Percentiles rank a stretch among this genome's conserved stretches.
These are phyloP conservation scores for Sarocladium kiliense DNA, from an alignment of 2,329 filamentous ascomycete species.

Conservation along the genomic window DNA sequence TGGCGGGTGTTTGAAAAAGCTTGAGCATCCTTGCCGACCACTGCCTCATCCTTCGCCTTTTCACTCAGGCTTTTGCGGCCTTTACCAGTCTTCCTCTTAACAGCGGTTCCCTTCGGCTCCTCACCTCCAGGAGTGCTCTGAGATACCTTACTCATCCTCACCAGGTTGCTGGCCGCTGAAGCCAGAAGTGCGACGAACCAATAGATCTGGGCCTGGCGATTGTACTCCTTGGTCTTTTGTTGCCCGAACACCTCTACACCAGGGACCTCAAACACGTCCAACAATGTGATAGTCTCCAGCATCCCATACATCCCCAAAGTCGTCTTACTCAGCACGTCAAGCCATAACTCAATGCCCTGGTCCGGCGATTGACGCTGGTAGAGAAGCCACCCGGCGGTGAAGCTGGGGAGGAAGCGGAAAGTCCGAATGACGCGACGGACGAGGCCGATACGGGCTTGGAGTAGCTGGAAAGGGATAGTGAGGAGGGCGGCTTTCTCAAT, in stretches of 20 bases:
- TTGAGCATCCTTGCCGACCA: constrained; percentile 25
- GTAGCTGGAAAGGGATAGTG: constrained; percentile 25
- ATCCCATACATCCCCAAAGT: constrained; percentile 63
- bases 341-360: constrained; percentile 29
- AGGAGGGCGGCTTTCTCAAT: constrained; percentile 18
- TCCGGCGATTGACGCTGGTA: constrained; percentile 23
- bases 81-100: constrained; percentile 20
- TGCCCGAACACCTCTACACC: constrained; percentile 48
- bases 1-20: constrained; percentile 19
- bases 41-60: constrained; percentile 12
- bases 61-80: constrained; percentile 16
- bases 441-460: constrained; percentile 40
- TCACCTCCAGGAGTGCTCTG: constrained; percentile 20
- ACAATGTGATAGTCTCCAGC: constrained; percentile 59
- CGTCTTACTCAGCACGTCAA: constrained; percentile 52
- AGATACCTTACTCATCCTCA: constrained; percentile 31
- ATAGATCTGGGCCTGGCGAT: constrained; percentile 59
- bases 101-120: constrained; percentile 9
- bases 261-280: constrained; percentile 41
- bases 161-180: constrained; percentile 37
- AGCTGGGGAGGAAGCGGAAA: constrained; percentile 62
- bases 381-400: constrained; percentile 42
- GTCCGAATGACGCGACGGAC: constrained; percentile 60
- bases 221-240: constrained; percentile 39
- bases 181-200: constrained; percentile 62